These are phyloP conservation scores for Anthracocystis walkeri DNA, from an alignment of 1,284 basidiomycete species.

Conservation along the genomic window DNA sequence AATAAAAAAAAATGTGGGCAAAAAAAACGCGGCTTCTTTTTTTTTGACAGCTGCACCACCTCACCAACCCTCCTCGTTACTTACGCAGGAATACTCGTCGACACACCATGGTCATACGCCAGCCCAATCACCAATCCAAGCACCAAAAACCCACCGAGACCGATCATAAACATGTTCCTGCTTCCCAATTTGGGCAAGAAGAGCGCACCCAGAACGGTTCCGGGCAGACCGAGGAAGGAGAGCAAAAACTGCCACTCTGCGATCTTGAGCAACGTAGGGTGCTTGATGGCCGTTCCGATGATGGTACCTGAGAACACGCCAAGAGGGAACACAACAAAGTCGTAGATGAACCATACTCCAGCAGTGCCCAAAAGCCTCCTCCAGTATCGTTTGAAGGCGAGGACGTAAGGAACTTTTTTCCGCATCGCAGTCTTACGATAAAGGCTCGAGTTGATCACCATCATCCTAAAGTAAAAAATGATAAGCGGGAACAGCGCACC, in stretches of 20 bases:
- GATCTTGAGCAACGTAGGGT: constrained; percentile 71
- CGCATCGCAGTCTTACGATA: constrained; percentile 54
- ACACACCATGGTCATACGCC: constrained; percentile 77
- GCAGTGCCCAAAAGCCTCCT: constrained; percentile 47
- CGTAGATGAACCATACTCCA: constrained; percentile 72
- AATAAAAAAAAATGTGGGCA: background rate
- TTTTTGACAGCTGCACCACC: background rate
- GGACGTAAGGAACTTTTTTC: constrained; percentile 75
- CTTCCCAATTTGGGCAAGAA: constrained; percentile 31
- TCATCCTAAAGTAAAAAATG: constrained; percentile 78
- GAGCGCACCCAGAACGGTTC: constrained; percentile 74
- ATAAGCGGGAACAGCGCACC: constrained; percentile 78
- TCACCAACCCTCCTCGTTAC: background rate
- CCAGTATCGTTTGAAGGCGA: constrained; percentile 79
- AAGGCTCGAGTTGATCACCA: constrained; percentile 38
- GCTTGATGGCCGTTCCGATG: constrained; percentile 72
- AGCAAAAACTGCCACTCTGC: constrained; percentile 81
- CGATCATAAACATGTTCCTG: constrained; percentile 75
- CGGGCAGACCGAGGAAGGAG: constrained; percentile 78
- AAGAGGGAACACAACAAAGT: constrained; percentile 81
- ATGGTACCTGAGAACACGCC: constrained; percentile 71
- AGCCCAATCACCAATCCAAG: constrained; percentile 76
- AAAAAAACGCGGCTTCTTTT: too few relatives aligned
- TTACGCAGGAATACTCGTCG: constrained; percentile 53
- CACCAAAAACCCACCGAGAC: constrained; percentile 80